These are phyloP conservation scores for Aureobasidium musti DNA, from an alignment of 2,329 filamentous ascomycete species.

Conservation along the genomic window DNA sequence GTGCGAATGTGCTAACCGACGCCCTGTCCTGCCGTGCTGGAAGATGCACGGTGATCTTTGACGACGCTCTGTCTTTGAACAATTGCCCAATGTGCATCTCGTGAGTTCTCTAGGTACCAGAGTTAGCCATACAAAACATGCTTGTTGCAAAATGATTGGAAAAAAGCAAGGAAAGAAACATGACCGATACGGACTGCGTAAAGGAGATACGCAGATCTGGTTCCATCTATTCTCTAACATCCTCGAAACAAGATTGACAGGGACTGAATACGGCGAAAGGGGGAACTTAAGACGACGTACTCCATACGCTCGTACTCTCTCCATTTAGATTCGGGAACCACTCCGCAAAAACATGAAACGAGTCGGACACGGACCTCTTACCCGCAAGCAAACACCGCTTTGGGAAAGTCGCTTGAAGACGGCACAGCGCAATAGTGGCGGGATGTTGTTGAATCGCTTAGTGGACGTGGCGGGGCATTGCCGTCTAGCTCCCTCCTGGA, in stretches of 20 bases:
- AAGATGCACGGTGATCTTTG: background rate
- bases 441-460: no score
- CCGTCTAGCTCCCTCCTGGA: background rate
- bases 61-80: background rate
- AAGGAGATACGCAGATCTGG: background rate
- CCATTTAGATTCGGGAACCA: background rate
- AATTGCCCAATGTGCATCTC: background rate
- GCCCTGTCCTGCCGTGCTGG: background rate
- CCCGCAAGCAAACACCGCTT: slow-evolving; percentile 6
- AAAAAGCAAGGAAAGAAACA: background rate
- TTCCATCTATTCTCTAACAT: background rate
- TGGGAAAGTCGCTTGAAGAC: slow-evolving; percentile 7
- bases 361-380: background rate
- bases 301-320: slow-evolving; percentile 2
- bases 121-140: slow-evolving; percentile 2
- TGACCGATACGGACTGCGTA: background rate
- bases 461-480: background rate
- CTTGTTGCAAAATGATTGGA: background rate
- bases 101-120: background rate
- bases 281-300: background rate
- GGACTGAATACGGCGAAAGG: background rate
- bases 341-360: slow-evolving; percentile 3
- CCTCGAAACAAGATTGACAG: background rate
- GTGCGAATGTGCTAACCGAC: slow-evolving; percentile 1
- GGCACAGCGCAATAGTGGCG: background rate